phyloP scores from a whole-genome alignment of 2,329 filamentous ascomycete genomes.

The Fusarium dlaminii region DNA sequence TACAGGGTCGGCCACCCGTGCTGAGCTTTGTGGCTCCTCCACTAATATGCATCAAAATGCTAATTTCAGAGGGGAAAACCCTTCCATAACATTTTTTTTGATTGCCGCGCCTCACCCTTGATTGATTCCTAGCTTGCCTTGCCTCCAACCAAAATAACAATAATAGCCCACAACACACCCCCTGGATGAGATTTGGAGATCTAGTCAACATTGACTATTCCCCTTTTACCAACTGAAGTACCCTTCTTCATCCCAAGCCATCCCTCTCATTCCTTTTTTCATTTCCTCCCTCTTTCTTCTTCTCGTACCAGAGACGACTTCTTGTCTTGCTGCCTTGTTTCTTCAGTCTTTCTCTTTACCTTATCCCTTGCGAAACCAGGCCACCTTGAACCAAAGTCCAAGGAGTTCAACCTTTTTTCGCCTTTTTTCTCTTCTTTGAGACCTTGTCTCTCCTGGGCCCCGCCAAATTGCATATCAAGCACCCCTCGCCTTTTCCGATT shows the following conservation, averaged over 20 bases:
- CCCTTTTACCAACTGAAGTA: conserved; percentile 32
- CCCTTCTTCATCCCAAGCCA: conserved; percentile 20
- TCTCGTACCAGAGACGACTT: conserved; percentile 33
- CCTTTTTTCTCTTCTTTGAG: conserved; percentile 46
- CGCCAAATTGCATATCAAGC: conserved; percentile 50
- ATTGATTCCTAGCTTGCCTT: background rate
- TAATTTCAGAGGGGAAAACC: conserved; percentile 43
- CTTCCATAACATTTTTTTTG: conserved; percentile 44
- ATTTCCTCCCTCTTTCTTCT: conserved; percentile 18
- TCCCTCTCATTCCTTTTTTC: conserved; percentile 16
- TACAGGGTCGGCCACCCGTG: background rate
- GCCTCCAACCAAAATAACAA: conserved; percentile 16
- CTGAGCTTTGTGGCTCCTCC: conserved; percentile 8
- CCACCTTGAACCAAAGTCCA: conserved; percentile 10
- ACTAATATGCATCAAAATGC: conserved; percentile 33
- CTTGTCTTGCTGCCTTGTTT: conserved; percentile 30
- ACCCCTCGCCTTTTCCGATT: conserved; percentile 42
- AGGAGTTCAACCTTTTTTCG: conserved; percentile 22
- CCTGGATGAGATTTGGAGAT: conserved; percentile 28
- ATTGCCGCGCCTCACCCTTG: conserved; percentile 45
- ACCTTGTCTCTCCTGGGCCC: conserved; percentile 40
- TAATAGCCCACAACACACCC: conserved; percentile 24
- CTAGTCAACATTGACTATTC: conserved; percentile 24
- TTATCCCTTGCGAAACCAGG: conserved; percentile 32
- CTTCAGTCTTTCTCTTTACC: conserved; percentile 35